phyloP scores from a whole-genome alignment of 2,329 filamentous ascomycete genomes.

The Hypocreales sp. region DNA sequence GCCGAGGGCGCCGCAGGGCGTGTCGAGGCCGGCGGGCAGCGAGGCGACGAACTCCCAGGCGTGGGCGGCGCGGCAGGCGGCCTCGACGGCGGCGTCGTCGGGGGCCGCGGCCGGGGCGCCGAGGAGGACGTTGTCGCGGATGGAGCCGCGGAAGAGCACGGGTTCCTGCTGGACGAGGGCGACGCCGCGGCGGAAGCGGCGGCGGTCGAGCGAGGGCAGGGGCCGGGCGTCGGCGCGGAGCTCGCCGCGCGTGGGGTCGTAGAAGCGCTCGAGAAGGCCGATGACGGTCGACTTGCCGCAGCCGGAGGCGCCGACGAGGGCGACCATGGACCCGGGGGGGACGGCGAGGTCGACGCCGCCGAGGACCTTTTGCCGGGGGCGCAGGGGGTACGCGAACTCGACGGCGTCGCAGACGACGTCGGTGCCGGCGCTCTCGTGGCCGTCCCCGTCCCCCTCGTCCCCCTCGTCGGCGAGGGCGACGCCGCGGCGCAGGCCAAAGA shows the following conservation, averaged over 20 bases:
- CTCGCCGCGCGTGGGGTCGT: constrained; percentile 17
- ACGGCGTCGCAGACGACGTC: constrained; percentile 33
- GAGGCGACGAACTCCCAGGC: constrained; percentile 38
- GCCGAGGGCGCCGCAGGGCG: constrained; percentile 49
- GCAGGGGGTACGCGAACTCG: constrained; percentile 39
- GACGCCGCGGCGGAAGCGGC: constrained; percentile 17
- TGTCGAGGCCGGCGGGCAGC: constrained; percentile 44
- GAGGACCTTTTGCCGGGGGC: constrained; percentile 18
- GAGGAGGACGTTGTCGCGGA: constrained; percentile 36
- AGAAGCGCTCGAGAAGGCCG: constrained; percentile 30
- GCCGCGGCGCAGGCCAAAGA: constrained; percentile 22
- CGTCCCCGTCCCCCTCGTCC: constrained; percentile 8
- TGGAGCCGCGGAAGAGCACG: constrained; percentile 30
- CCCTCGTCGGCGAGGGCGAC: constrained; percentile 12
- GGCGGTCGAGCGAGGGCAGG: constrained; percentile 13
- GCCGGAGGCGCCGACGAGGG: constrained; percentile 40
- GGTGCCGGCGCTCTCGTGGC: constrained; percentile 3
- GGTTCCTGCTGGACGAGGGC: constrained; percentile 26
- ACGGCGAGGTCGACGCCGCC: constrained; percentile 24
- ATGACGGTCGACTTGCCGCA: constrained; percentile 48
- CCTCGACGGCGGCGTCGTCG: constrained; percentile 24
- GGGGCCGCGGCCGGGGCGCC: constrained; percentile 20
- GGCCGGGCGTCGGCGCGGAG: constrained; percentile 14
- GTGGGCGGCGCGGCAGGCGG: constrained; percentile 38
- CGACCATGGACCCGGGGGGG: constrained; percentile 30